Conservation (phyloP, 176 grass and related monocot species). For the Bolboschoenus planiculmis region DNA sequence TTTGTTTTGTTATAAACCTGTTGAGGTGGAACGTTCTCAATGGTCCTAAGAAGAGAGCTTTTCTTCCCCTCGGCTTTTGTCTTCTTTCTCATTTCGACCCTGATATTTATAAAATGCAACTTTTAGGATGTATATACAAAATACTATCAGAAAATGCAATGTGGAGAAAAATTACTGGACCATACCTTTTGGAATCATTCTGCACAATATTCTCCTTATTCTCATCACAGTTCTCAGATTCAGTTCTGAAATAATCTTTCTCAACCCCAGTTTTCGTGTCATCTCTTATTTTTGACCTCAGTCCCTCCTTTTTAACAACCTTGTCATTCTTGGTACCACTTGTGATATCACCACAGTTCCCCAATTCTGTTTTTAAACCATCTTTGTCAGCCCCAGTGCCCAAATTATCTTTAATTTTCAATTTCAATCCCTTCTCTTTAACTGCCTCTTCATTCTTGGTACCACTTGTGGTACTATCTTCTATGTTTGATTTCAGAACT, state of each 20-base stretch:
- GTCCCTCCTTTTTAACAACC: neutral
- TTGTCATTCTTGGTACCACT: neutral
- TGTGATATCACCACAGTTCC: slow-evolving; percentile 1
- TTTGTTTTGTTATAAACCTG: slow-evolving; percentile 42
- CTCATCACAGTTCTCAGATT: slow-evolving; percentile 27
- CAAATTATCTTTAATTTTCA: neutral
- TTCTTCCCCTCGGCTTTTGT: slow-evolving; percentile 21
- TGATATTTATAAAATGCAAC: neutral
- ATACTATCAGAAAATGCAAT: neutral
- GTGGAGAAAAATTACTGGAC: neutral
- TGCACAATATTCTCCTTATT: slow-evolving; percentile 59
- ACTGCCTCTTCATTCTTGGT: neutral
- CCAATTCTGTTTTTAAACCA: slow-evolving; percentile 13
- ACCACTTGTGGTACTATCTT: slow-evolving; percentile 2
- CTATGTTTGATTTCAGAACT: neutral
- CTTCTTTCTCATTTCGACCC: slow-evolving; percentile 13
- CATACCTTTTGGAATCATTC: slow-evolving; percentile 25
- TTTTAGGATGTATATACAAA: neutral
- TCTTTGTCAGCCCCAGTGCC: slow-evolving; percentile 2
- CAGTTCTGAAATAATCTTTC: slow-evolving; percentile 13
- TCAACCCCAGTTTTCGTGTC: neutral
- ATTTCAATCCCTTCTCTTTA: neutral
- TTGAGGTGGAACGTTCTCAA: slow-evolving; percentile 39
- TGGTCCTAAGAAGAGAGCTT: slow-evolving; percentile 23
- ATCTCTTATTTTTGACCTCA: neutral